Evolutionary conservation across 345 rosid genomes (phyloP).

Genomic region (Populus ilicifolia): DNA sequence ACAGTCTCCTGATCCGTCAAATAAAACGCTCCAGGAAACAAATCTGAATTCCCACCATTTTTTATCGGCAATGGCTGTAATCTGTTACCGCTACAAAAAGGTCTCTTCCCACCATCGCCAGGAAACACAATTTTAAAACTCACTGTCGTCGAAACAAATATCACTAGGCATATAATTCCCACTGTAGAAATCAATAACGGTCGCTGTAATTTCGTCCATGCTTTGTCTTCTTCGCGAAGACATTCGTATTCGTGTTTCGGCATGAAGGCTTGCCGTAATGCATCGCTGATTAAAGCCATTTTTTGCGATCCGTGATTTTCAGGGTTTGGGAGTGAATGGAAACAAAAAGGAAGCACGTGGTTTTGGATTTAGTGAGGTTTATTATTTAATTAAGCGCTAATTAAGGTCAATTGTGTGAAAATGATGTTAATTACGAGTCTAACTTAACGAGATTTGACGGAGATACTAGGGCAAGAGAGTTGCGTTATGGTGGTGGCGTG

Average conservation of each 20-base stretch:
- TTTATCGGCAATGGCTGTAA: constrained; percentile 50
- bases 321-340: background rate
- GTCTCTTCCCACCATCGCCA: constrained; percentile 46
- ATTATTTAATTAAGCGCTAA: background rate
- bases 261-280: constrained; percentile 86
- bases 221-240: constrained; percentile 76
- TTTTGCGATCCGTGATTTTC: background rate
- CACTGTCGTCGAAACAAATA: constrained; percentile 50
- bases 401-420: background rate
- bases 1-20: constrained; percentile 87
- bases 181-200: constrained; percentile 34
- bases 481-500: background rate
- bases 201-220: constrained; percentile 67
- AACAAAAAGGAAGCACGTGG: constrained; percentile 8
- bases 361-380: background rate
- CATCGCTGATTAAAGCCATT: constrained; percentile 82
- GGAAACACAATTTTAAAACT: constrained; percentile 87
- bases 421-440: background rate
- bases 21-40: constrained; percentile 62
- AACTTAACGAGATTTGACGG: background rate
- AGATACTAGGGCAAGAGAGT: background rate
- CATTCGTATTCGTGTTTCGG: constrained; percentile 83
- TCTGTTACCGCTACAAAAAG: constrained; percentile 65
- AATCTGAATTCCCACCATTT: constrained; percentile 58
- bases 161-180: constrained; percentile 36